Evolutionary conservation across 2,329 filamentous ascomycete genomes (phyloP).

Genomic region (Neonectria magnoliae): DNA sequence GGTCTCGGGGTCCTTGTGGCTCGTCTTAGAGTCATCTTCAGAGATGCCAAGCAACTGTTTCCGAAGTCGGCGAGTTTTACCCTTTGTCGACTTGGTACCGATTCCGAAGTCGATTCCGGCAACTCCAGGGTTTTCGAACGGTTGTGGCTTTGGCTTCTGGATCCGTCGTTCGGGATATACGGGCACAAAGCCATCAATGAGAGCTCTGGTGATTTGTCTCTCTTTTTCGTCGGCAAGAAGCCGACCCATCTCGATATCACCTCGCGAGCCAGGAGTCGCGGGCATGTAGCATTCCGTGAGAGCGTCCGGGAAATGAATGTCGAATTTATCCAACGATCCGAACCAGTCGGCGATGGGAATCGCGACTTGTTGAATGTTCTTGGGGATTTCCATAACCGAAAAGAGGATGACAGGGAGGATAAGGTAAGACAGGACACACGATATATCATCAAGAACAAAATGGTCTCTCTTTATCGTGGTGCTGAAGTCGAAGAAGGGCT

Average conservation of each 20-base stretch:
- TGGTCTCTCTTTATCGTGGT: background rate
- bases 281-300: conserved; percentile 17
- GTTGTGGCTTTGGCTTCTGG: background rate
- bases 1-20: background rate
- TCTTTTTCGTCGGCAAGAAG: background rate
- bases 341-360: background rate
- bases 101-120: background rate
- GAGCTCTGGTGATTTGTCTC: background rate
- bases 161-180: background rate
- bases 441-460: background rate
- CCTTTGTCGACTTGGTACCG: background rate
- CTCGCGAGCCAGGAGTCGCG: background rate
- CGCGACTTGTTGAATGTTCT: background rate
- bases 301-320: conserved; percentile 11
- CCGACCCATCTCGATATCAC: background rate
- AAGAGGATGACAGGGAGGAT: conserved; percentile 1
- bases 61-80: background rate
- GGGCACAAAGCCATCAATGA: background rate
- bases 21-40: background rate
- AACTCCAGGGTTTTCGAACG: background rate
- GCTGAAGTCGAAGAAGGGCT: background rate
- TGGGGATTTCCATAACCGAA: background rate
- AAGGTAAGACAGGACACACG: background rate
- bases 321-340: background rate
- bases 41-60: background rate